phyloP scores from a whole-genome alignment of 1,284 basidiomycete species.

The Ustilago curta region DNA sequence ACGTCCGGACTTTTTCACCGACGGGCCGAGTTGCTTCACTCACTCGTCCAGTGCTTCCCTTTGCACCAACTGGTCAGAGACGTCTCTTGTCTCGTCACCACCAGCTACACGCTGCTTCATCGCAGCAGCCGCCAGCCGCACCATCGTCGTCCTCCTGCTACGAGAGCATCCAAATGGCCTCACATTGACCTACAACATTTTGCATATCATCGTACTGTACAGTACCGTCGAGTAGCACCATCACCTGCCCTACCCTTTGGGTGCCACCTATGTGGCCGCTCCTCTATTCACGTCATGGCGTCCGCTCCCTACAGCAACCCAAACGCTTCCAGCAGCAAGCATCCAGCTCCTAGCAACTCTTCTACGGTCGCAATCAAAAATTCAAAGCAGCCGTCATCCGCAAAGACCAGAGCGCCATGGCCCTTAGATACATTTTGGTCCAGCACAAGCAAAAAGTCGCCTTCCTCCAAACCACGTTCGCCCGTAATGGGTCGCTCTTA shows the following conservation, averaged over 20 bases:
- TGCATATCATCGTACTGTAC: neutral
- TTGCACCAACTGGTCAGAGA: too few relatives aligned
- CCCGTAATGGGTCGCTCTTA: conserved; percentile 17
- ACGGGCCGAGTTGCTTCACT: neutral
- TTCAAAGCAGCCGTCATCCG: conserved; percentile 14
- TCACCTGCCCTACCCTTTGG: neutral
- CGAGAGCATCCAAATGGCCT: neutral
- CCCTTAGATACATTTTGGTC: conserved; percentile 48
- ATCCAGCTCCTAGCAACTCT: conserved; percentile 8
- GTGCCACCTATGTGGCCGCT: neutral
- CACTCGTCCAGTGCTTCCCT: neutral
- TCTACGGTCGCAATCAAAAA: conserved; percentile 16
- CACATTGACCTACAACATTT: neutral
- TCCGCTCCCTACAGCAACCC: conserved; percentile 13
- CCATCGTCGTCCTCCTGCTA: neutral
- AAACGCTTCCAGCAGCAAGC: conserved; percentile 2
- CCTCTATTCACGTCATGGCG: conserved; percentile 12
- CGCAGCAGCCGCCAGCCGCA: neutral
- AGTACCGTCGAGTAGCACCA: neutral
- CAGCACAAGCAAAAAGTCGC: conserved; percentile 17
- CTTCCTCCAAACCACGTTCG: conserved; percentile 18
- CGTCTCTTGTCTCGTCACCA: conserved; percentile 2
- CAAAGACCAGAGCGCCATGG: conserved; percentile 34
- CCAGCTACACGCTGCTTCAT: conserved; percentile 2
- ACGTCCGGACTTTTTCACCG: conserved; percentile 10